These are phyloP conservation scores for Tolypocladium amazonense DNA, from an alignment of 2,329 filamentous ascomycete species.

Conservation along the genomic window DNA sequence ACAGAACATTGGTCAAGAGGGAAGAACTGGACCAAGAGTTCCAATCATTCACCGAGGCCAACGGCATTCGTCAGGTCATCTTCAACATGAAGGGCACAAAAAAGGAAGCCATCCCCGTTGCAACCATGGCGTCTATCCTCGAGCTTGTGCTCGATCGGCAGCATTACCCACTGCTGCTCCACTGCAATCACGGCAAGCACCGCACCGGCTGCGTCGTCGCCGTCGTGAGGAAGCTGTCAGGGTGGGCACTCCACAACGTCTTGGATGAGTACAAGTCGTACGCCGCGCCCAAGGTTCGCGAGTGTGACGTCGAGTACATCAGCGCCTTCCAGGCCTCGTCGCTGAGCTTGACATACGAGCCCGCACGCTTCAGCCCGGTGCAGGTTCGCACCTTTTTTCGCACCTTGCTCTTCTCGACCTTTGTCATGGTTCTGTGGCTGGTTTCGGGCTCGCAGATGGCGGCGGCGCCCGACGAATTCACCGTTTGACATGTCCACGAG, in stretches of 20 bases:
- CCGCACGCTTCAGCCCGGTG: conserved; percentile 9
- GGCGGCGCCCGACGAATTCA: not conserved
- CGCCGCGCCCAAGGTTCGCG: conserved; percentile 48
- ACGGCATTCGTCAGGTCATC: conserved; percentile 61
- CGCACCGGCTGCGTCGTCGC: conserved; percentile 85
- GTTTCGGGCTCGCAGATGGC: conserved; percentile 23
- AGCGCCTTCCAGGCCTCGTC: conserved; percentile 34
- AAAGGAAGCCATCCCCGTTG: conserved; percentile 56
- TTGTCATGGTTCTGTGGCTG: conserved; percentile 33
- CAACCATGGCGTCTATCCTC: conserved; percentile 61
- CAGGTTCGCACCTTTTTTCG: conserved; percentile 28
- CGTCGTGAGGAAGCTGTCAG: conserved; percentile 61
- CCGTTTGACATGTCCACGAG: not conserved
- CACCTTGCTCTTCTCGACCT: conserved; percentile 29
- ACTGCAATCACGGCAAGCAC: conserved; percentile 94
- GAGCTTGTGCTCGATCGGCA: conserved; percentile 57
- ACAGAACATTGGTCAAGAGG: conserved; percentile 54
- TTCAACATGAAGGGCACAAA: conserved; percentile 85
- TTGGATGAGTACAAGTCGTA: conserved; percentile 66
- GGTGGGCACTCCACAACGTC: conserved; percentile 52
- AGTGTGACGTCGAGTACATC: conserved; percentile 51
- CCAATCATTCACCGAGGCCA: conserved; percentile 49
- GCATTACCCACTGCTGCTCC: conserved; percentile 74
- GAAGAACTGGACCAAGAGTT: conserved; percentile 43
- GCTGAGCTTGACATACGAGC: conserved; percentile 12